Conservation (phyloP, 1,284 basidiomycete species). For the Ustilago loliicola region DNA sequence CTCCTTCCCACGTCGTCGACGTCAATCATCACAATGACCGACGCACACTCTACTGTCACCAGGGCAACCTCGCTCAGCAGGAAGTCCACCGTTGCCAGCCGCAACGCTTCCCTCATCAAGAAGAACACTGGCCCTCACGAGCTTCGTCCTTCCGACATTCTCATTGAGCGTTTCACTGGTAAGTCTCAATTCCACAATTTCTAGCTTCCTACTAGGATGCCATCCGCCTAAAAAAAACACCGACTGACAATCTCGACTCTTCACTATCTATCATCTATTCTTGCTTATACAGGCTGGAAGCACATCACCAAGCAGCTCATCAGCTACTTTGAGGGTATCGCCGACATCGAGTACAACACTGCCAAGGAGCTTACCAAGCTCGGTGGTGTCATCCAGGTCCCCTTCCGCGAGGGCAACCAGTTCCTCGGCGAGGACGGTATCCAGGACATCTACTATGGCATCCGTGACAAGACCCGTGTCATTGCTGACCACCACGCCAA, state of each 20-base stretch:
- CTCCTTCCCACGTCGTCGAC: conserved; percentile 28
- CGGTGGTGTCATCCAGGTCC: conserved; percentile 97
- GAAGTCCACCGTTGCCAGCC: conserved; percentile 70
- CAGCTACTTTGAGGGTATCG: conserved; percentile 77
- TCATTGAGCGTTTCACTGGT: conserved; percentile 83
- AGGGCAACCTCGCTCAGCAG: conserved; percentile 67
- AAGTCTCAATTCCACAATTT: conserved; percentile 23
- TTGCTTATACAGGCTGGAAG: conserved; percentile 80
- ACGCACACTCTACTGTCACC: conserved; percentile 68
- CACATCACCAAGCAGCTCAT: conserved; percentile 78
- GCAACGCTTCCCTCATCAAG: conserved; percentile 72
- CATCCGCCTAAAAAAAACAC: not conserved
- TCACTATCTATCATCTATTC: not conserved
- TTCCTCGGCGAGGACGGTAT: conserved; percentile 69
- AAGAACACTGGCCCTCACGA: conserved; percentile 77
- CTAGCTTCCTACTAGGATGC: not conserved
- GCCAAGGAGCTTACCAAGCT: conserved; percentile 94
- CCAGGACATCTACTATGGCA: conserved; percentile 91
- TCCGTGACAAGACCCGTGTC: conserved; percentile 88
- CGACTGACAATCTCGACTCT: conserved; percentile 5
- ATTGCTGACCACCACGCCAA: conserved; percentile 98
- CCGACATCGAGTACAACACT: conserved; percentile 79
- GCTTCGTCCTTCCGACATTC: conserved; percentile 91
- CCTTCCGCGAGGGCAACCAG: conserved; percentile 88
- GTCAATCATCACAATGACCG: conserved; percentile 51